Conservation (phyloP, 345 rosid species). For the Aquilaria sinensis region DNA sequence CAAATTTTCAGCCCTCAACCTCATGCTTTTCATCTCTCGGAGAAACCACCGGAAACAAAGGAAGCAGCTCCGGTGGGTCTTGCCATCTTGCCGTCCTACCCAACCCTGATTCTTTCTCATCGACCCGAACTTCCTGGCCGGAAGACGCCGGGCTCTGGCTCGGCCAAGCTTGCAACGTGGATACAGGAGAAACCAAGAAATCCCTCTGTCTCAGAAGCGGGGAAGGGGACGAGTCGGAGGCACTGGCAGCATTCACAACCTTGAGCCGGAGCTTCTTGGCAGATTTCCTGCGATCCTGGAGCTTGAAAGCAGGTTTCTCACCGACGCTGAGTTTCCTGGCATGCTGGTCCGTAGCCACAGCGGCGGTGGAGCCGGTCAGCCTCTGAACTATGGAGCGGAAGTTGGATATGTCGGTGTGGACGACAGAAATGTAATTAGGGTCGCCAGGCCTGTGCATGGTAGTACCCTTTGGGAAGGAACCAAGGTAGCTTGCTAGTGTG, state of each 20-base stretch:
- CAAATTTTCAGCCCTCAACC: neutral
- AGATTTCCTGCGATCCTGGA: constrained; percentile 72
- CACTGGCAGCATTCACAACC: constrained; percentile 24
- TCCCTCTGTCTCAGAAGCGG: constrained; percentile 23
- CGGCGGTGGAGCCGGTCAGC: constrained; percentile 74
- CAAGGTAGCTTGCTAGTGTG: too few relatives aligned
- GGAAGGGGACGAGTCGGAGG: constrained; percentile 4
- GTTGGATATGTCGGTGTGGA: constrained; percentile 79
- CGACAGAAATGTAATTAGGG: constrained; percentile 64
- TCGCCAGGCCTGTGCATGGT: constrained; percentile 36
- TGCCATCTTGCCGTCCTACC: constrained; percentile 32
- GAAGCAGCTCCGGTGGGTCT: constrained; percentile 59
- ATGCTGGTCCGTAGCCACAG: constrained; percentile 7
- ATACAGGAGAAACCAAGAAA: constrained; percentile 63
- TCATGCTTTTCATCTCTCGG: constrained; percentile 19
- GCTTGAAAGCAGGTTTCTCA: constrained; percentile 58
- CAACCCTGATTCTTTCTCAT: constrained; percentile 53
- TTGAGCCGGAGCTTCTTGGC: constrained; percentile 65
- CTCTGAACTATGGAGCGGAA: constrained; percentile 85
- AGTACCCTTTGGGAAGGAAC: neutral
- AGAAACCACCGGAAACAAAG: constrained; percentile 70
- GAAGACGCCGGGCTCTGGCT: constrained; percentile 32
- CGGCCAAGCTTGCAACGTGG: constrained; percentile 54
- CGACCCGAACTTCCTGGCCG: constrained; percentile 15
- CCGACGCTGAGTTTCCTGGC: constrained; percentile 49